Evolutionary conservation across 306 rosid genomes (phyloP).

Genomic region (Begonia fuchsioides): DNA sequence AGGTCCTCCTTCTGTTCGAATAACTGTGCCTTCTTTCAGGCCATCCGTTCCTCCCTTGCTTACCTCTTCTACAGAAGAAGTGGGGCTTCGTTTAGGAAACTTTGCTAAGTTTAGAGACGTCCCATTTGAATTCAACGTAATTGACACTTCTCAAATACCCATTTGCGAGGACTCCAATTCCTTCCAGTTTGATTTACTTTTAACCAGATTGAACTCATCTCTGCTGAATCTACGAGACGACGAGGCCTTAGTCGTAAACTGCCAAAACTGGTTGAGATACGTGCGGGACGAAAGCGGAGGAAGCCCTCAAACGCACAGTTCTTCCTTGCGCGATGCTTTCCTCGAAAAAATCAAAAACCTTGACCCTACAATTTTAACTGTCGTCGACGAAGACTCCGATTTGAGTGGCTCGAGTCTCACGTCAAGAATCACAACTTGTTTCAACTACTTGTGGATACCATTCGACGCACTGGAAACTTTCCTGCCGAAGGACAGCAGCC

Average conservation of each 20-base stretch:
- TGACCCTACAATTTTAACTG: slow-evolving; percentile 49
- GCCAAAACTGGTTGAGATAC: slow-evolving; percentile 71
- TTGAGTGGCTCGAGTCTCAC: slow-evolving; percentile 38
- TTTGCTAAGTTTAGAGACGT: slow-evolving; percentile 58
- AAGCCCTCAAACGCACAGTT: slow-evolving; percentile 2
- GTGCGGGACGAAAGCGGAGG: slow-evolving; percentile 32
- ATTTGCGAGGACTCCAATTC: slow-evolving; percentile 13
- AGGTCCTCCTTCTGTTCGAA: slow-evolving; percentile 70
- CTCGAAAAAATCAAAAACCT: slow-evolving; percentile 36
- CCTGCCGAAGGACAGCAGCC: slow-evolving; percentile 64
- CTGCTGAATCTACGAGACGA: slow-evolving; percentile 45
- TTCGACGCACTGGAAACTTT: slow-evolving; percentile 86
- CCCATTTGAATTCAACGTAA: slow-evolving; percentile 60
- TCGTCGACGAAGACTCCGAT: slow-evolving; percentile 83
- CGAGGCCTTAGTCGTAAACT: slow-evolving; percentile 79
- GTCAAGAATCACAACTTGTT: slow-evolving; percentile 61
- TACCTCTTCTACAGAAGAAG: slow-evolving; percentile 49
- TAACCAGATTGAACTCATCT: slow-evolving; percentile 39
- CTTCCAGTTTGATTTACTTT: slow-evolving; percentile 31
- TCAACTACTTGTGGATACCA: slow-evolving; percentile 90
- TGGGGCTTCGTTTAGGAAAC: slow-evolving; percentile 62
- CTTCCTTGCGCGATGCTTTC: slow-evolving; percentile 41
- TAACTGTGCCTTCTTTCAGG: slow-evolving; percentile 61
- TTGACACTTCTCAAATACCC: slow-evolving; percentile 10
- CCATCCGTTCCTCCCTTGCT: slow-evolving; percentile 73